Evolutionary conservation across 805 yeast genomes (phyloP), one percentile per base, ranked within the genome.

Genomic region (Scheffersomyces amazonensis): DNA sequence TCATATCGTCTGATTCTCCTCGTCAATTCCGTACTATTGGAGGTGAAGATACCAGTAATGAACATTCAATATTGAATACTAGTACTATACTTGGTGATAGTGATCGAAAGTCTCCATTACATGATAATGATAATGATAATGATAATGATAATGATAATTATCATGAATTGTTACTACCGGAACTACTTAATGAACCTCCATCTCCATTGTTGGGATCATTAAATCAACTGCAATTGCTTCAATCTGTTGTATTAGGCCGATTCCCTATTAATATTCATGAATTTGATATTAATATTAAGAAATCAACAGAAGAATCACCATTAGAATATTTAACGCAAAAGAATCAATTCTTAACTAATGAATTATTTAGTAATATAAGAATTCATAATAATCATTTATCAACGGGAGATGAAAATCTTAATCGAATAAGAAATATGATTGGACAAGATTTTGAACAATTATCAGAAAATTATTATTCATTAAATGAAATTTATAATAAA

Each of bases 401-500:
- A 8, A 40, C 48, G 3, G 77, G 77, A 1, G 63, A 64, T 44
- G 54, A 49, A 13, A 53, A 56, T 32, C 52, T 73, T 16, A 36
- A 48, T 15, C 44, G 50, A 11, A 47, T 55, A 2, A 44, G 78
- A 40, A 41, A 34, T 4, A 44, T 47, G 41, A 53, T 73, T 1
- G 24, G 56, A 4, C 50, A 48, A 13, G 41, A 52, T 34, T 56
- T 69, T 36, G 58, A 54, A 33, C 69, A 67, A 39, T 43, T 76
- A n/a, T 61, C 70, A 6, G 73, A 71, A 36, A 62, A 60, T 37
- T 63, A 66, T 41, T 64, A 65, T 36, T 66, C 76, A 5, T 62
- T 75, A 48, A 58, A 60, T 37, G 81, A 77, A 48, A 53, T 75
- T 2, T 76, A 76, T 50, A 40, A 52, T 3, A 52, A 62, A 2